A percentile compares a stretch with the other conserved stretches of the same genome.
Evolutionary conservation across 2,329 filamentous ascomycete genomes (phyloP).

Genomic region (Aureobasidium leucospermi): DNA sequence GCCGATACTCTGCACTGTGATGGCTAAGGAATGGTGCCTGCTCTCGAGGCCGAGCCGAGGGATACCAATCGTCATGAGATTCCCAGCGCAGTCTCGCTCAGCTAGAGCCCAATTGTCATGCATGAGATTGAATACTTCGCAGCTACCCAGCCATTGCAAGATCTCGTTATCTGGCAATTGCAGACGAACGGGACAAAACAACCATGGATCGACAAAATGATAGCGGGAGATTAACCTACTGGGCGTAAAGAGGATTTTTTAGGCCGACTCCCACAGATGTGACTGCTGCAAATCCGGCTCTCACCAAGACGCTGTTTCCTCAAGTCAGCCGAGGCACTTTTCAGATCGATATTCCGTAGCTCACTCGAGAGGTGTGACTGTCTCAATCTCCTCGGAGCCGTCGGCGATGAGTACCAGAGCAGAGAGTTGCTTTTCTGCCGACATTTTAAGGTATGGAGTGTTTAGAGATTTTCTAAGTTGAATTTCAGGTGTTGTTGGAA

Average conservation of each 20-base stretch:
- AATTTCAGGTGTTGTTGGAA: no score
- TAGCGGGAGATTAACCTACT: constrained; percentile 20
- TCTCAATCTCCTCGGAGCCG: constrained; percentile 35
- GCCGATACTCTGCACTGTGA: no score
- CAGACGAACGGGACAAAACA: background rate
- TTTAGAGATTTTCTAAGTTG: no score
- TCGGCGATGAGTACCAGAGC: constrained; percentile 33
- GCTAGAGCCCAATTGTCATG: no score
- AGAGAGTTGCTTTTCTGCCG: constrained; percentile 15
- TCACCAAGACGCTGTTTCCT: constrained; percentile 27
- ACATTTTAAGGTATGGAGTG: background rate
- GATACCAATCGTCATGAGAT: no score
- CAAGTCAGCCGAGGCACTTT: background rate
- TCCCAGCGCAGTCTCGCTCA: no score
- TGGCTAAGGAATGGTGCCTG: no score
- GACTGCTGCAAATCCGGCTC: constrained; percentile 30
- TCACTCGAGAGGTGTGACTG: constrained; percentile 34
- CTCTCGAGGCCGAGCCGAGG: no score
- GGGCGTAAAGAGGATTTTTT: constrained; percentile 24
- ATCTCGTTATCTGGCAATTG: background rate
- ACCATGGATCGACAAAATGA: background rate
- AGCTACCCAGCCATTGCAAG: background rate
- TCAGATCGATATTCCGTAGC: background rate
- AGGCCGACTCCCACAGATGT: constrained; percentile 30
- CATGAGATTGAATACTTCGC: background rate